Percentiles rank a stretch among this genome's conserved stretches.
These are phyloP conservation scores for Hygrocybe punicea DNA, from an alignment of 768 basidiomycete species.

Conservation along the genomic window DNA sequence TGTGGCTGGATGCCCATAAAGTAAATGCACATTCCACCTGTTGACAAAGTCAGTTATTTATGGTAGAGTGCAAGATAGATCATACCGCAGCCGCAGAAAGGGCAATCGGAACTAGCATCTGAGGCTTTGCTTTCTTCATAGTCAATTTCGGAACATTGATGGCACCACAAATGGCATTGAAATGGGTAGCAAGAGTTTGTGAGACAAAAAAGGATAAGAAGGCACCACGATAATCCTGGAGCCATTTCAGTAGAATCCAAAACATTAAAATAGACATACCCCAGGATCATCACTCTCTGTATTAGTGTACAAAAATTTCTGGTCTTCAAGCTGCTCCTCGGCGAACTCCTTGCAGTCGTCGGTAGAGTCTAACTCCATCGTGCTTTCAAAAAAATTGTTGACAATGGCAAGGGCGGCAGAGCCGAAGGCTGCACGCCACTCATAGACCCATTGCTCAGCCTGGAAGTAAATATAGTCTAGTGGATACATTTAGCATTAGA, in stretches of 20 bases:
- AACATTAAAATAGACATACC: not conserved
- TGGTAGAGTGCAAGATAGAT: no score
- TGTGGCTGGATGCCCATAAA: not conserved
- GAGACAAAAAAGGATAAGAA: not conserved
- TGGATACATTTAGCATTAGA: not conserved
- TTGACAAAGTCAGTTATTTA: no score
- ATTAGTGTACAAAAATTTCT: not conserved
- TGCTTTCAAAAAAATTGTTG: constrained; percentile 1
- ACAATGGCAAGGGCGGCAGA: constrained; percentile 5
- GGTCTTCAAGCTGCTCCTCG: not conserved
- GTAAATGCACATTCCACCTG: not conserved
- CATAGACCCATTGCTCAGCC: constrained; percentile 5
- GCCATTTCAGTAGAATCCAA: not conserved
- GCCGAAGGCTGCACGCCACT: constrained; percentile 5
- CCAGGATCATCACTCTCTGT: not conserved
- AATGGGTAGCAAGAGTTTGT: not conserved
- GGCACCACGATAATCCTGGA: not conserved
- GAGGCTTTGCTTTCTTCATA: not conserved
- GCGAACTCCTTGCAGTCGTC: not conserved
- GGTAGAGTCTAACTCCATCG: not conserved
- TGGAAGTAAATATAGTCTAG: not conserved
- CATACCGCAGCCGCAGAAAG: not conserved
- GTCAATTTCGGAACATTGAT: not conserved
- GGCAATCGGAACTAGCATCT: not conserved
- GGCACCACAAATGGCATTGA: not conserved